Percentiles rank a stretch among this genome's conserved stretches.
Evolutionary conservation across 805 yeast genomes (phyloP).

Genomic region (Kazachstania martiniae): DNA sequence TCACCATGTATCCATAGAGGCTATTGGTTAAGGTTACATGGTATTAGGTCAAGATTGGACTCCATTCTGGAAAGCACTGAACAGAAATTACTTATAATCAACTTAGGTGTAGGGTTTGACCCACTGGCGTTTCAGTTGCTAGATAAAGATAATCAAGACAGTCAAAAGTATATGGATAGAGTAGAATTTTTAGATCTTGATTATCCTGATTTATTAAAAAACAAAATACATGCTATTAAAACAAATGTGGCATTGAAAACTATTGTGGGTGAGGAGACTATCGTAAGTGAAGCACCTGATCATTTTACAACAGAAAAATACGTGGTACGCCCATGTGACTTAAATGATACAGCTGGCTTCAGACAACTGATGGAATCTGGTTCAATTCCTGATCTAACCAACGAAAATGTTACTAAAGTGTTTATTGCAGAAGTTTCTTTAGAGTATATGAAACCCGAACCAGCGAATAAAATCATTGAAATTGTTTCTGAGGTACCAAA

Average conservation of each 20-base stretch:
- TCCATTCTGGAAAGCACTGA: slow-evolving; percentile 32
- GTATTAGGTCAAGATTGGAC: slow-evolving; percentile 43
- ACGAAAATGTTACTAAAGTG: slow-evolving; percentile 33
- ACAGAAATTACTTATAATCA: slow-evolving; percentile 38
- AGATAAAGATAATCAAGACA: slow-evolving; percentile 24
- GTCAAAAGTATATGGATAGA: slow-evolving; percentile 20
- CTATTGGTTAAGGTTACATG: slow-evolving; percentile 70
- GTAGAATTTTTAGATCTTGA: slow-evolving; percentile 59
- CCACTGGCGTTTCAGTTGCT: slow-evolving; percentile 47
- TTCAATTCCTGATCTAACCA: slow-evolving; percentile 8
- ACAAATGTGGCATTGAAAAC: slow-evolving; percentile 35
- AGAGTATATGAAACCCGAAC: slow-evolving; percentile 62
- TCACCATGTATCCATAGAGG: slow-evolving; percentile 79
- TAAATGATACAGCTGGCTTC: slow-evolving; percentile 38
- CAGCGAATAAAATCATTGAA: slow-evolving; percentile 51
- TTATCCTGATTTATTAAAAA: slow-evolving; percentile 54
- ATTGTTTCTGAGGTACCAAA: slow-evolving; percentile 34
- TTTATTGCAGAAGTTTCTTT: slow-evolving; percentile 77
- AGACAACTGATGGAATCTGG: slow-evolving; percentile 7
- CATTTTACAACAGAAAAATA: slow-evolving; percentile 35
- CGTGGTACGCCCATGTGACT: slow-evolving; percentile 55
- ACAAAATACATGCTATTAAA: slow-evolving; percentile 44
- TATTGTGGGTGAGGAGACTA: slow-evolving; percentile 31
- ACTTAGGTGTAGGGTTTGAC: slow-evolving; percentile 73
- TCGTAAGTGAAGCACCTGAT: slow-evolving; percentile 16